Evolutionary conservation across 2,329 filamentous ascomycete genomes (phyloP), one percentile per base, ranked within the genome.

Genomic region (Arthroderma sp.): DNA sequence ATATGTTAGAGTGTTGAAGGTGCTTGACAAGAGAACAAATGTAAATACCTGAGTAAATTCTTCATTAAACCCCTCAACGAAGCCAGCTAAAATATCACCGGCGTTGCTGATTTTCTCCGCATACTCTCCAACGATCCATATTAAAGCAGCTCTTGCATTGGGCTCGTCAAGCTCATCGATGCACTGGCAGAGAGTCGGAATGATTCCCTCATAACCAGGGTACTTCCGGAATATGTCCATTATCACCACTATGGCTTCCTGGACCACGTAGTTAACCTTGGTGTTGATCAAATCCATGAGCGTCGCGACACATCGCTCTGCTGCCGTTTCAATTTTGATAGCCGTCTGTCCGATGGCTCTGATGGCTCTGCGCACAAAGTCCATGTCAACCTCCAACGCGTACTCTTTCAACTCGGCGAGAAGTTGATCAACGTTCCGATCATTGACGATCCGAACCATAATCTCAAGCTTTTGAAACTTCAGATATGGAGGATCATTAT

Each of bases 121-220:
- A 61, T 98, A 98, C 63, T 98, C 91, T 54, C 91, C 91, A 4
- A 98, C 89, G 54, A 98, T 96, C 91, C 91, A 98, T 58, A 98
- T 96, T 48, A 98, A 70, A 22, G 89, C 83, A 2, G 84, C 88
- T 57, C 91, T 74, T 5, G 91, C 91, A 56, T 87, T 82, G 1
- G 89, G 88, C 64, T 98, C 91, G 59, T 98, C 91, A 53, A 98
- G 66, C 55, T 98, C 91, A 56, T 98, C 91, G 50, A 98, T 95
- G 59, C 94, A 86, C 63, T 95, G 79, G 70, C 93, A 98, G 9
- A 98, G 74, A 0, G 87, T 94, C 2, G 89, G 89, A 55, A 98
- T 98, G 54, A 98, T 94, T 29, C 88, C 91, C 66, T 98, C 91
- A 57, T 95, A 98, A 15, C 91, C 91, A 6, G 89, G 88, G 56